Percentiles rank a stretch among this genome's conserved stretches.
phyloP scores from a whole-genome alignment of 2,329 filamentous ascomycete species.

The Paecilomyces dactylethromorphus region DNA sequence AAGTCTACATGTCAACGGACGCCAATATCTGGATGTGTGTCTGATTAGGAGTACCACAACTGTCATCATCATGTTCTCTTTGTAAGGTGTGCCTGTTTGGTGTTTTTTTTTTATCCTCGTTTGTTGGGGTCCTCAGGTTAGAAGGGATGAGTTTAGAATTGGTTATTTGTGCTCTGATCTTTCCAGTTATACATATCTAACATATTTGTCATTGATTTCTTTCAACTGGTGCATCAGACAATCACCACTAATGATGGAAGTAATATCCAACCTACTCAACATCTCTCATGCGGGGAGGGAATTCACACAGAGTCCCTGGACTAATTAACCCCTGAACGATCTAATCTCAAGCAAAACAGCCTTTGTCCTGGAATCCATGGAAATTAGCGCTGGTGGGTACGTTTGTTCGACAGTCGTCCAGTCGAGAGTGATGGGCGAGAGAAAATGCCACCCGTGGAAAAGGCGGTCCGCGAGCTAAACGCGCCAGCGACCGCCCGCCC shows the following conservation, averaged over 20 bases:
- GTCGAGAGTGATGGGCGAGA: not conserved
- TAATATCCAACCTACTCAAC: not conserved
- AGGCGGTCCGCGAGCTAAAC: not conserved
- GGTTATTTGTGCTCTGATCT: not conserved
- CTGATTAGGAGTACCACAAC: no score
- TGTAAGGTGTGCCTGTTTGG: no score
- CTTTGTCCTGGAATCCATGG: not conserved
- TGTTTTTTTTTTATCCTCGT: no score
- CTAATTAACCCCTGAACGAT: not conserved
- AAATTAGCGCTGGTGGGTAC: conserved; percentile 1
- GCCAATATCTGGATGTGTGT: no score
- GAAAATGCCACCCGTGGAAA: conserved; percentile 2
- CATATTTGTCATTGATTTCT: not conserved
- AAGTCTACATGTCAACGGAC: no score
- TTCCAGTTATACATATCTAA: not conserved
- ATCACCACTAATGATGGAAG: not conserved
- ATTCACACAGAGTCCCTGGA: not conserved
- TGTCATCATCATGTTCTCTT: no score
- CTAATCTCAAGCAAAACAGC: not conserved
- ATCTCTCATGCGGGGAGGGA: not conserved
- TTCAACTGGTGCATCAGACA: not conserved
- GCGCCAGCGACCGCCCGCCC: conserved; percentile 1
- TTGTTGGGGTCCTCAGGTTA: no score
- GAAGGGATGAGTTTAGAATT: not conserved
- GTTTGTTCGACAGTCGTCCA: not conserved